phyloP scores from a whole-genome alignment of 495 filamentous ascomycete species.

The Tuber umbilicatum region DNA sequence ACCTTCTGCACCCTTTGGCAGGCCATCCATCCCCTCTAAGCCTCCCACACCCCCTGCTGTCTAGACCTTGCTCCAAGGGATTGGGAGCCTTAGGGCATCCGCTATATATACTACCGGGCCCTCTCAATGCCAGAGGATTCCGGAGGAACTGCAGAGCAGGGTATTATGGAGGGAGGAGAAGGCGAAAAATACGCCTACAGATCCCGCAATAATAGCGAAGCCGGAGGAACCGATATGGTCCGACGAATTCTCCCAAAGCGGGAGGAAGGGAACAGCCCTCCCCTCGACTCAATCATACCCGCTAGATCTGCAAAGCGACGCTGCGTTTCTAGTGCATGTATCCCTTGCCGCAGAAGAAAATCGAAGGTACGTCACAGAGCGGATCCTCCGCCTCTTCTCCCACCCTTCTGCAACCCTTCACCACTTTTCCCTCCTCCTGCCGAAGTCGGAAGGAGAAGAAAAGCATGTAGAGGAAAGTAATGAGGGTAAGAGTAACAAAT shows the following conservation, averaged over 20 bases:
- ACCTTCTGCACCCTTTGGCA: neutral
- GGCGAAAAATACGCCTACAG: conserved; percentile 16
- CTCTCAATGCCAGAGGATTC: conserved; percentile 2
- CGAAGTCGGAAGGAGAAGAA: neutral
- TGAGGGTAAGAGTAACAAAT: neutral
- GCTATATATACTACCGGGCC: neutral
- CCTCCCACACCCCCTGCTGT: neutral
- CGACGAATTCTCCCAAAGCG: conserved; percentile 37
- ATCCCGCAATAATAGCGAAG: conserved; percentile 26
- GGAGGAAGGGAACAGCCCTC: conserved; percentile 32
- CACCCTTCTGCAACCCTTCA: conserved; percentile 5
- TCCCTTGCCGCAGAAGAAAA: conserved; percentile 50
- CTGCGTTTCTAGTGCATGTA: conserved; percentile 49
- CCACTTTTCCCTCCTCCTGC: conserved; percentile 10
- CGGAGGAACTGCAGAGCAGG: conserved; percentile 6
- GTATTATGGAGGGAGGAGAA: conserved; percentile 25
- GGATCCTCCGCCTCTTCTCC: neutral
- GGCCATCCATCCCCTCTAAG: neutral
- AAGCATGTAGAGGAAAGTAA: neutral
- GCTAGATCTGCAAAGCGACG: conserved; percentile 38
- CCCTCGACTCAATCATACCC: conserved; percentile 26
- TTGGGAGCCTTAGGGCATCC: neutral
- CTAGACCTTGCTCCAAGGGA: neutral
- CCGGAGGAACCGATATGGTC: conserved; percentile 28
- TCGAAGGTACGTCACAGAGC: conserved; percentile 45